These are phyloP conservation scores for Dendrobium huoshanense DNA, from an alignment of 106 monocot species.

Conservation along the genomic window DNA sequence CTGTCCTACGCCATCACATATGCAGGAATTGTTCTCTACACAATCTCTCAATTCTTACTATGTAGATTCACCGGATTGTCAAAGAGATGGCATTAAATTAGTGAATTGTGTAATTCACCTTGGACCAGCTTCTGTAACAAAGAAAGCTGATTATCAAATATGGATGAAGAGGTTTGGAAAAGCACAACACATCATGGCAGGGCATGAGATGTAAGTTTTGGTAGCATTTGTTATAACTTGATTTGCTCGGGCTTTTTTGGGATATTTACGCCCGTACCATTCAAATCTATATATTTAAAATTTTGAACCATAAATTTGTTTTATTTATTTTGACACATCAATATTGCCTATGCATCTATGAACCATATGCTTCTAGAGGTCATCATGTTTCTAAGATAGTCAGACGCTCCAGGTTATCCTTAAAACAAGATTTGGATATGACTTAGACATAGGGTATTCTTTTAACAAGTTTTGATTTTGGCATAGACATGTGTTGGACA, in stretches of 20 bases:
- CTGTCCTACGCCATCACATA: slow-evolving; percentile 73
- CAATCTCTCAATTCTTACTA: slow-evolving; percentile 66
- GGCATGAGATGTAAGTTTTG: slow-evolving; percentile 93
- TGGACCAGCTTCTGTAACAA: slow-evolving; percentile 84
- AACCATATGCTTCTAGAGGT: too few relatives aligned
- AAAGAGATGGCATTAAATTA: slow-evolving; percentile 29
- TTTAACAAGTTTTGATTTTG: not conserved
- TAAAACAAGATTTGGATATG: too few relatives aligned
- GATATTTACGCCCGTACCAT: not conserved
- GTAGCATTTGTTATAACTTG: not conserved
- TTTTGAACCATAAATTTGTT: slow-evolving; percentile 3
- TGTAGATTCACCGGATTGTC: slow-evolving; percentile 22
- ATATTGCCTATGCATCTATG: not conserved
- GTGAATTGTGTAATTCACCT: slow-evolving; percentile 95
- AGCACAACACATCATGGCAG: slow-evolving; percentile 94
- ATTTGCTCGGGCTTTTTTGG: not conserved
- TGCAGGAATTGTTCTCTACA: slow-evolving; percentile 43
- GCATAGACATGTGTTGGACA: not conserved
- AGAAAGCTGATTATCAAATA: slow-evolving; percentile 49
- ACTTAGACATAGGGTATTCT: not conserved
- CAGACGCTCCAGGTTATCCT: too few relatives aligned
- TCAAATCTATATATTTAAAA: not conserved
- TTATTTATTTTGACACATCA: not conserved
- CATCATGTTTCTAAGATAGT: too few relatives aligned
- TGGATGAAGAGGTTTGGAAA: slow-evolving; percentile 90